Evolutionary conservation across 768 basidiomycete genomes (phyloP).

Genomic region (Mycena haematopus): DNA sequence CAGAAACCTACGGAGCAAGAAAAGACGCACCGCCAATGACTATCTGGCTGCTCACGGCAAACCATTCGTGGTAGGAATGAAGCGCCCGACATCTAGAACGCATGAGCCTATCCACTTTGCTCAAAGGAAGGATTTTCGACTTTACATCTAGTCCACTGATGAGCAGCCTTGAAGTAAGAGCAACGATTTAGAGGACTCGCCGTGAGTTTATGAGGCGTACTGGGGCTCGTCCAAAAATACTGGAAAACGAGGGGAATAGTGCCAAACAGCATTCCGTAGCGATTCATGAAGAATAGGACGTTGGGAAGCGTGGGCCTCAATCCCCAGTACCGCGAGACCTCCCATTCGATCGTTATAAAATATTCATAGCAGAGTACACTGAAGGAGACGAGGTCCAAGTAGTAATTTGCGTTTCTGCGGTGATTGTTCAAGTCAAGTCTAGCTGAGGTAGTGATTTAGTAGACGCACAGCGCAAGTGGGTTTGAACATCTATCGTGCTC

Average conservation of each 20-base stretch:
- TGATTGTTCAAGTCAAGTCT: not conserved
- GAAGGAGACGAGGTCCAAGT: conserved; percentile 18
- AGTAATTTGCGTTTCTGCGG: conserved; percentile 18
- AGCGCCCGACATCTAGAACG: conserved; percentile 9
- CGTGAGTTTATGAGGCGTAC: conserved; percentile 10
- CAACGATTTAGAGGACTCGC: not conserved
- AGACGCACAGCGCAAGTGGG: conserved; percentile 1
- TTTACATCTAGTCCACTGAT: conserved; percentile 7
- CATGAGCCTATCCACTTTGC: not conserved
- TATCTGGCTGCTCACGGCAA: conserved; percentile 20
- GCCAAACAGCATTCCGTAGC: conserved; percentile 25
- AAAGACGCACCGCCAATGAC: conserved; percentile 17
- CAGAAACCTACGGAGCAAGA: not conserved
- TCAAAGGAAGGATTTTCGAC: not conserved
- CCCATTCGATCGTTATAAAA: conserved; percentile 18
- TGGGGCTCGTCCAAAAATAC: conserved; percentile 20
- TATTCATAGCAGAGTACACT: conserved; percentile 5
- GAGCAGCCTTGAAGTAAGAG: not conserved
- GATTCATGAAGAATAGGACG: conserved; percentile 25
- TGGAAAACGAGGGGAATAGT: conserved; percentile 16
- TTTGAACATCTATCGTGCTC: conserved; percentile 11
- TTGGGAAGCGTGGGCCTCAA: not conserved
- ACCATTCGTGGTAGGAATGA: conserved; percentile 25
- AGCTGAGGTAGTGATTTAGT: not conserved
- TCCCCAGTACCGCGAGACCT: conserved; percentile 24